phyloP scores from a whole-genome alignment of 352 stramenopile species.

The Pythium sp. region DNA sequence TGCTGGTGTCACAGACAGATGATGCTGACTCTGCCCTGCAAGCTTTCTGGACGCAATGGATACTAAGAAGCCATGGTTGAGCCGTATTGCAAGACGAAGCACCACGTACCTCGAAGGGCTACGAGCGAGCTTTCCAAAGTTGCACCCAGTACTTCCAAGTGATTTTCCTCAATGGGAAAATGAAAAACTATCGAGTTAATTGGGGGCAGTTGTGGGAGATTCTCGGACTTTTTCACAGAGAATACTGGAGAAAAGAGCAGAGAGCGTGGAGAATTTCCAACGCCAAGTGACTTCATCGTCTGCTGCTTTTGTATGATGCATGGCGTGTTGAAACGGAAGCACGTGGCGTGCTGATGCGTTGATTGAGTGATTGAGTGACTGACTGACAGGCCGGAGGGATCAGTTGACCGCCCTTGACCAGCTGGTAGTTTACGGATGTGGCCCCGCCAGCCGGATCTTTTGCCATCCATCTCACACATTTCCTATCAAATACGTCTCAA shows the following conservation, averaged over 20 bases:
- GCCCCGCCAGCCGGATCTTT: background rate
- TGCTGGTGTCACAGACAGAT: background rate
- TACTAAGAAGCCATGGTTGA: background rate
- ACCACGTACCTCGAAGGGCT: background rate
- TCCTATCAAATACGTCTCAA: background rate
- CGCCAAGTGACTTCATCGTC: too few species aligned
- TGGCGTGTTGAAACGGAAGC: background rate
- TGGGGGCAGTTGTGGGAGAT: background rate
- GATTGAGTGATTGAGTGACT: background rate
- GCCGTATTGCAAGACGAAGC: background rate
- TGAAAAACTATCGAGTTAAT: background rate
- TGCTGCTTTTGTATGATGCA: background rate
- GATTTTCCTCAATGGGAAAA: background rate
- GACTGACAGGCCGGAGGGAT: background rate
- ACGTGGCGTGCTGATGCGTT: background rate
- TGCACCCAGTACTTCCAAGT: background rate
- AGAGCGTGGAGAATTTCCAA: background rate
- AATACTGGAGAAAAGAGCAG: background rate
- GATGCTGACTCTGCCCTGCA: background rate
- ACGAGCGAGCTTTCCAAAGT: too few species aligned
- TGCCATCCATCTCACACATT: background rate
- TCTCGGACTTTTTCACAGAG: background rate
- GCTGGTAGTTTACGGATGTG: background rate
- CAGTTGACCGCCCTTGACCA: background rate
- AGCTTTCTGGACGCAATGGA: background rate